Base-by-base conservation (phyloP, 345 rosid genomes). In the Hibiscus tridactylites region DNA sequence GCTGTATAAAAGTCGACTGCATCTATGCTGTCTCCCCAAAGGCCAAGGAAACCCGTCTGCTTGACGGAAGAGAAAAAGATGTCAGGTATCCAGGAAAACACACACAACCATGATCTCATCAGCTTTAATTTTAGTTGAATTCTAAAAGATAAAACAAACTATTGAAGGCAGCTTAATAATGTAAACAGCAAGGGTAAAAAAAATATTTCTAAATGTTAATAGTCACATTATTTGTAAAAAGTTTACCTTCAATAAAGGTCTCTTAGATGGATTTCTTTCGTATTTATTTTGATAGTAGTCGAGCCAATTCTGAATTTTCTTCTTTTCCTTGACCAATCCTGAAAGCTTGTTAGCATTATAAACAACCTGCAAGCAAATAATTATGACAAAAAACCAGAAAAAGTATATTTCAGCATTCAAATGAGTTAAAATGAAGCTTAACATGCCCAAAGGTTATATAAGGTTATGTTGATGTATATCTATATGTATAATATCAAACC, bases 201-300 rank as follows among this genome's bases (percentile, higher is more conserved):
- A 7, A 33, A 21, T 15, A 16, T 42, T 10, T 19, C n/a, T 61
- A 65, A 29, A 71, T 28, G 63, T 26, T 13, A 16, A 57, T 42
- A 15, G 54, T 50, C 15, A 39, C 39, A 37, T 73, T 70, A 56
- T 53, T 54, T 42, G 35, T 65, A 50, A 15, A 4, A 50, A 3
- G n/a, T 42, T 13, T 73, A 93, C 98, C 95, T 91, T 94, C 31
- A 70, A 54, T 10, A 64, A 2, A 26, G 95, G 93, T 77, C 76
- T 88, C 71, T 60, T 79, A 46, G 88, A 79, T 68, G 79, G 88
- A 66, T 86, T 82, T 74, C 96, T 90, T 46, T 85, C 68, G 70
- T 87, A 83, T 75, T 88, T 94, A 62, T 86, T 86, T 65, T 94
- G 90, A 81, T 91, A 85, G 81, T 75, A 91, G 75, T 90, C 95